Conservation (phyloP, 2,329 filamentous ascomycete species). For the Ophiostoma tasmaniense region DNA sequence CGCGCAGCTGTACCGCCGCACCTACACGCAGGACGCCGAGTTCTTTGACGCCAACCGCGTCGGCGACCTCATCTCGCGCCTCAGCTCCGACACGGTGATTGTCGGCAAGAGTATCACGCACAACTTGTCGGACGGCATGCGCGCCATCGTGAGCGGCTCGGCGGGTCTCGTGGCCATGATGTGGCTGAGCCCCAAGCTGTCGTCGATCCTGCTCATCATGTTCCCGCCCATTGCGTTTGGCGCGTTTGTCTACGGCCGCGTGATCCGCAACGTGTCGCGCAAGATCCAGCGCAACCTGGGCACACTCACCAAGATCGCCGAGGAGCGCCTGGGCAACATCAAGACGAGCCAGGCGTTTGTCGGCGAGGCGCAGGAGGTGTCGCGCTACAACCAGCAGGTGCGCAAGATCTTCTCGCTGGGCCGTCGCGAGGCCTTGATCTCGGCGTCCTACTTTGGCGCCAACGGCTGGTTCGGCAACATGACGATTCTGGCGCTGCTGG, state of each 20-base stretch:
- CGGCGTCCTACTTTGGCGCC: constrained; percentile 78
- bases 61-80: constrained; percentile 87
- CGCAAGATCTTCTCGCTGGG: constrained; percentile 87
- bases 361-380: constrained; percentile 82
- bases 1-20: constrained; percentile 81
- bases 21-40: constrained; percentile 94
- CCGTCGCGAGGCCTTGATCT: constrained; percentile 75
- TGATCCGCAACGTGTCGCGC: constrained; percentile 80
- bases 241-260: constrained; percentile 83
- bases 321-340: constrained; percentile 94
- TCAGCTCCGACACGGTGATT: constrained; percentile 94
- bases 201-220: constrained; percentile 75
- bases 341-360: constrained; percentile 95
- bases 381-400: constrained; percentile 85
- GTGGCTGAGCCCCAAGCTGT: constrained; percentile 88
- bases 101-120: constrained; percentile 98
- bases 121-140: constrained; percentile 91
- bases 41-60: constrained; percentile 98
- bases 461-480: constrained; percentile 93
- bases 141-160: constrained; percentile 78
- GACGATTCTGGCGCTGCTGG: constrained; percentile 84
- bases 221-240: constrained; percentile 85
- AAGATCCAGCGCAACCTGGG: constrained; percentile 92
- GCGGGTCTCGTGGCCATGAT: constrained; percentile 90
- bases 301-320: constrained; percentile 89